Base-by-base conservation (phyloP, 2,329 filamentous ascomycete genomes). In the Fusarium cicatricum region DNA sequence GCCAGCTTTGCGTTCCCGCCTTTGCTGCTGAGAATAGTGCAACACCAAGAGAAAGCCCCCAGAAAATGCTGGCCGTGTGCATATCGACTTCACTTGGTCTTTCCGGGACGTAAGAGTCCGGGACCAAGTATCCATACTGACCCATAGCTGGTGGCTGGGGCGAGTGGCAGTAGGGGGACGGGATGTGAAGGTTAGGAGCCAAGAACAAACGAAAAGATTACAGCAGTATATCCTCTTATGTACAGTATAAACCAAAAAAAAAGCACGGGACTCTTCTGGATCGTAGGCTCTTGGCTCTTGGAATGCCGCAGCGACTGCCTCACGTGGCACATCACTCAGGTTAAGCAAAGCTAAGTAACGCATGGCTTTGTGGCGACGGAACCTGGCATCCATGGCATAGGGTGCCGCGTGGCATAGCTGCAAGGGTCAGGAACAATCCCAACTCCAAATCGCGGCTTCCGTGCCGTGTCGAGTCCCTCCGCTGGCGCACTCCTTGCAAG, bases 11-110 rank as follows among this genome's bases (percentile, higher is more conserved):
- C 3, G 54, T 19, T 0, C 17, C 41, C 0, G 56, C 67, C 1
- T 64, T 65, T 2, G 41, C 41, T 0, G 46, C 51, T 0, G 62
- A 60, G 5, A 70, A 70, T 0, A 68, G 11, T 0, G 60, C 64
- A 0, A 59, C 53, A 0, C 46, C 66, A 0, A 70, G 44, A 2
- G 67, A 66, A 10, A 70, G 59, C 0, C 67, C 67, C 64, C 62
- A 70, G 10, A 70, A 57, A 1, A 70, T 66, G 11, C 67, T 69
- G 8, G 64, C 37, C 0, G 33, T 65, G 8, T 65, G 67, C 69
- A 64, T 66, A 28, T 69, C 64, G 9, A 45, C 54, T 11, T 66
- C 46, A 3, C 17, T 44, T 0, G 65, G 65, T 3, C 60, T 23
- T 34, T 70, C 59, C 5, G 45, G 60, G 34, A 66, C 64, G 10